phyloP scores from a whole-genome alignment of 305 asterid genomes.

The Lippia alba region DNA sequence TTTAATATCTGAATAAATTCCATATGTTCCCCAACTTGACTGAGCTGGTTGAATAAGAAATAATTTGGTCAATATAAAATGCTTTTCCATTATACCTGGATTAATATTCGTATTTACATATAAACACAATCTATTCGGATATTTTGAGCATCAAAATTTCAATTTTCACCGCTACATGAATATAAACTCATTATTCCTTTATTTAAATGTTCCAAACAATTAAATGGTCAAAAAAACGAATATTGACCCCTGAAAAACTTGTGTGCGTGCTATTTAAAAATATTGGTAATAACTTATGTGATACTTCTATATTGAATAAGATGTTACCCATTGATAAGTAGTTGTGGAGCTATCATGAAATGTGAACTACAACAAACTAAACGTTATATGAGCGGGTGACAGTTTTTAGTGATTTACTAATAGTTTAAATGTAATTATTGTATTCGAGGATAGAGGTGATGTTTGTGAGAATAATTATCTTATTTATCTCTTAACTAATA shows the following conservation, averaged over 20 bases:
- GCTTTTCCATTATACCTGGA: too few species aligned
- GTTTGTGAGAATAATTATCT: too few species aligned
- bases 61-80: too few species aligned
- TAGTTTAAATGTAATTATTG: too few species aligned
- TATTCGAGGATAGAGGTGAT: neutral
- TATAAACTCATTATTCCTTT: neutral
- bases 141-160: neutral
- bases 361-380: neutral
- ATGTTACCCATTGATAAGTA: neutral
- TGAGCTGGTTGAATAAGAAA: too few species aligned
- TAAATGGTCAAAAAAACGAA: neutral
- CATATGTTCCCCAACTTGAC: too few species aligned
- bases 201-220: neutral
- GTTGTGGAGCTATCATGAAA: neutral
- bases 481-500: too few species aligned
- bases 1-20: too few species aligned
- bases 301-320: too few species aligned
- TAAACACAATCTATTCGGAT: neutral
- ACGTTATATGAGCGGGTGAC: too few species aligned
- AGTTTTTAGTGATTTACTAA: too few species aligned
- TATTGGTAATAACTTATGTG: too few species aligned
- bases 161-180: neutral
- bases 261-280: neutral
- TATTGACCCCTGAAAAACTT: neutral
- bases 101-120: neutral